Evolutionary conservation across 371 early-diverging fungal genomes (phyloP), one percentile per base, ranked within the genome.

Genomic region (Fennellomyces sp.): DNA sequence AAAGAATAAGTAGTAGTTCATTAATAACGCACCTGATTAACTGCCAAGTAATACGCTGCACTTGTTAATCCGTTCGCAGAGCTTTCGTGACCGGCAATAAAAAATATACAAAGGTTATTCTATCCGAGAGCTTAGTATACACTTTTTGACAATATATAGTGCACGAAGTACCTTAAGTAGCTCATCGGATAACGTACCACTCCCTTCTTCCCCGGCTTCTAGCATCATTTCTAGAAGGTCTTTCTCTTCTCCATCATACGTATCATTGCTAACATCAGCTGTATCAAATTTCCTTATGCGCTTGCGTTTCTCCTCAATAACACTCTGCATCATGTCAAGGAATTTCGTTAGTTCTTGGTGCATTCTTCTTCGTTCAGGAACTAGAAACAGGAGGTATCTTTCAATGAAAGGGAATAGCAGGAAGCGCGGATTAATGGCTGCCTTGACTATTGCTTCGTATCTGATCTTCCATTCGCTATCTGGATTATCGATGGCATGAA

Each of bases 181-280:
- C 11, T 55, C 51, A 27, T 65, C 38, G 0, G 61, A 53, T n/a
- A 65, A 53, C n/a, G 33, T 27, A 6, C 27, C 62, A 8, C 49
- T 48, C 4, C 58, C 65, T 33, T 54, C 36, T 13, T 63, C 56
- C 35, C 72, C 72, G 29, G 54, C 52, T 52, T 67, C 63, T 6
- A 80, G 51, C 78, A 82, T 72, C 65, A 82, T 60, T 4, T 80
- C 70, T 29, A 82, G 65, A 60, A 82, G 38, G 42, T 78, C 78
- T 5, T 76, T 74, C 47, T 61, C 68, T 33, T 63, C 61, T n/a
- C n/a, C n/a, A n/a, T n/a, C n/a, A n/a, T n/a, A n/a, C n/a, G n/a
- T n/a, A n/a, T n/a, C n/a, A n/a, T n/a, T n/a, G n/a, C n/a, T n/a
- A n/a, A n/a, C n/a, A n/a, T n/a, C n/a, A n/a, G n/a, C n/a, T n/a